Conservation (phyloP, 257 asterid species). For the Nicotiana attenuata region DNA sequence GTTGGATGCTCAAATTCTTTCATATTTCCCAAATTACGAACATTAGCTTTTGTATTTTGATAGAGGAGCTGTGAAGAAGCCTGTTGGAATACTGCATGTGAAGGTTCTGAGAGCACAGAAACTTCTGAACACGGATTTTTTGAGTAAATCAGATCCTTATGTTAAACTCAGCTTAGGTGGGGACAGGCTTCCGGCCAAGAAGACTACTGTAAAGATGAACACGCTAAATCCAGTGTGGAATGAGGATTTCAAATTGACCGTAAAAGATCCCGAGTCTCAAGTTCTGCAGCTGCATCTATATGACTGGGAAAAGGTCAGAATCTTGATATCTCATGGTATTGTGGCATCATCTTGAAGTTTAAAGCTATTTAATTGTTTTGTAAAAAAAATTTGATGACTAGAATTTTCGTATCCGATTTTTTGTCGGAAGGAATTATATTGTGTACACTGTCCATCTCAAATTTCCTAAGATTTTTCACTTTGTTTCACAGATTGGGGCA, state of each 20-base stretch:
- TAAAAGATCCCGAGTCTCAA: constrained; percentile 72
- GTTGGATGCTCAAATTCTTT: neutral
- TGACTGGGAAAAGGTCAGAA: constrained; percentile 80
- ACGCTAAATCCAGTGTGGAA: constrained; percentile 72
- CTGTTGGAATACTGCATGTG: constrained; percentile 79
- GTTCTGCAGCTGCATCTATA: constrained; percentile 49
- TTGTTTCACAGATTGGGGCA: constrained; percentile 50
- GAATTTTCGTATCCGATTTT: neutral
- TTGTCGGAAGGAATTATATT: neutral
- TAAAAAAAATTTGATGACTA: neutral
- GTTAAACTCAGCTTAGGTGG: constrained; percentile 70
- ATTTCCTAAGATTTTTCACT: neutral
- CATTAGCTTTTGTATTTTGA: neutral
- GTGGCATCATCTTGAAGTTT: neutral
- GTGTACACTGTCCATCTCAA: neutral
- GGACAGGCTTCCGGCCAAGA: constrained; percentile 52
- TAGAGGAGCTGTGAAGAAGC: constrained; percentile 75
- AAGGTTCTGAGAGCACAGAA: constrained; percentile 57
- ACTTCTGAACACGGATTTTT: constrained; percentile 61
- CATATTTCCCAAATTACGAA: neutral
- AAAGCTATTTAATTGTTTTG: neutral
- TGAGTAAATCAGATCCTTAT: constrained; percentile 71
- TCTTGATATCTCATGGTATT: neutral
- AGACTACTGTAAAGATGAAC: constrained; percentile 64
- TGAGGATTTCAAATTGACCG: constrained; percentile 65